Percentiles rank a stretch among this genome's conserved stretches.
phyloP scores from a whole-genome alignment of 2,329 filamentous ascomycete genomes.

The Colletotrichum sp. region DNA sequence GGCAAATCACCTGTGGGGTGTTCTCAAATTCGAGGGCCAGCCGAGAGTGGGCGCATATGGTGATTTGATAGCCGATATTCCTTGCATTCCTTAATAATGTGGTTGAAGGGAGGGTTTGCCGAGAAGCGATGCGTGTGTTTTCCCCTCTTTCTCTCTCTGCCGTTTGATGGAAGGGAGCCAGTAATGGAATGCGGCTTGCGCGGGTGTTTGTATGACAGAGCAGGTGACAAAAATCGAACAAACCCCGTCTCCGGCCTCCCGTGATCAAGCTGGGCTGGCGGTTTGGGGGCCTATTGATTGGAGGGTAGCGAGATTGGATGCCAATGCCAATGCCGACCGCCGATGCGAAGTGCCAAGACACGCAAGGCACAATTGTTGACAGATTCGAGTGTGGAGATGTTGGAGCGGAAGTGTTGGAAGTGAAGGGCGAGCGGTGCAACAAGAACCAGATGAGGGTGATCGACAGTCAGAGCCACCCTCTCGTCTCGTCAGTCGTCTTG shows the following conservation, averaged over 20 bases:
- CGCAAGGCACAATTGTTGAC: neutral
- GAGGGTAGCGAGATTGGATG: slow-evolving; percentile 1
- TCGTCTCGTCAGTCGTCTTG: neutral
- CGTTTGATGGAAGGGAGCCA: neutral
- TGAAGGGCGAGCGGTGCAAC: neutral
- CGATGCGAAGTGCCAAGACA: slow-evolving; percentile 14
- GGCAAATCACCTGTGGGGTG: neutral
- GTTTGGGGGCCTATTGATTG: neutral
- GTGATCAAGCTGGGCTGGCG: neutral
- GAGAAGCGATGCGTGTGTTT: neutral
- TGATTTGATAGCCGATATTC: neutral
- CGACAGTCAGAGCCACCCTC: neutral
- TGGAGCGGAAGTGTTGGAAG: neutral
- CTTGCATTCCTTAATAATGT: neutral
- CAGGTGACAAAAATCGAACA: neutral
- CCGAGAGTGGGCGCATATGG: neutral
- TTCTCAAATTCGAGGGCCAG: neutral
- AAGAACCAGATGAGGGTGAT: neutral
- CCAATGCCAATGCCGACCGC: slow-evolving; percentile 4
- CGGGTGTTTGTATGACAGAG: neutral
- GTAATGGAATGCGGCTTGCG: neutral
- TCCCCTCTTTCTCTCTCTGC: neutral
- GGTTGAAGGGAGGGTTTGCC: neutral
- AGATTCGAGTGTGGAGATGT: neutral
- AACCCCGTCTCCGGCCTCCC: neutral